Evolutionary conservation across 176 grass and related monocot genomes (phyloP), one percentile per base, ranked within the genome.

Genomic region (Poa annua): DNA sequence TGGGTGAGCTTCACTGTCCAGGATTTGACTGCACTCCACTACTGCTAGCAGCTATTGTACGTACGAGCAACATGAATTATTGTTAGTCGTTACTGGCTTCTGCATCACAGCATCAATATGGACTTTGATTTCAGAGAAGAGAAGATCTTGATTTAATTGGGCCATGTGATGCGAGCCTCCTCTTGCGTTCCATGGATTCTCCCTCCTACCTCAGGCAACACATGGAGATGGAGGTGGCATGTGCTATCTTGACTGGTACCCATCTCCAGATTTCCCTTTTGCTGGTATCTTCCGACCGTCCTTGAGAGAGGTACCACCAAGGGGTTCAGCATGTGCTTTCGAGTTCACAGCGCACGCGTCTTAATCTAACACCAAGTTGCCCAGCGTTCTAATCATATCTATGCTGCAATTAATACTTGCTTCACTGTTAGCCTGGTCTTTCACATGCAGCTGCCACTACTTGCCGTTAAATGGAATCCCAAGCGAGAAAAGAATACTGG

Each of bases 141-240:
- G n/a, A 90, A 75, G 80, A 86, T 61, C 76, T 67, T 62, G 88
- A 80, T 75, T 84, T 87, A 86, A 90, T 84, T 84, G 47, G 59
- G 75, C 80, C 84, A 86, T 87, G 84, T 87, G 54, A 24, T 87
- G 84, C 80, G 54, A 24, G 59, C 14, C 51, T 22, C 14, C 73
- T 35, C 71, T 32, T 51, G 71, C 62, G 16, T 20, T 36, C 17
- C 78, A 56, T 17, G 49, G 79, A 86, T 86, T 89, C 79, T 53
- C 44, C 26, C 78, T 75, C 53, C 64, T 66, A 14, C 70, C 82
- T 87, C 80, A 67, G 80, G 60, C 88, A 83, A 54, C 80, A 87
- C 39, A 6, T 49, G 68, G 70, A 68, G 59, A 13, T 48, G 68
- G 70, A 68, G 80, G 19, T 4, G 60, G 76, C 88, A 87, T 90